Evolutionary conservation across 176 grass and related monocot genomes (phyloP).

Genomic region (Tillandsia fasciculata): DNA sequence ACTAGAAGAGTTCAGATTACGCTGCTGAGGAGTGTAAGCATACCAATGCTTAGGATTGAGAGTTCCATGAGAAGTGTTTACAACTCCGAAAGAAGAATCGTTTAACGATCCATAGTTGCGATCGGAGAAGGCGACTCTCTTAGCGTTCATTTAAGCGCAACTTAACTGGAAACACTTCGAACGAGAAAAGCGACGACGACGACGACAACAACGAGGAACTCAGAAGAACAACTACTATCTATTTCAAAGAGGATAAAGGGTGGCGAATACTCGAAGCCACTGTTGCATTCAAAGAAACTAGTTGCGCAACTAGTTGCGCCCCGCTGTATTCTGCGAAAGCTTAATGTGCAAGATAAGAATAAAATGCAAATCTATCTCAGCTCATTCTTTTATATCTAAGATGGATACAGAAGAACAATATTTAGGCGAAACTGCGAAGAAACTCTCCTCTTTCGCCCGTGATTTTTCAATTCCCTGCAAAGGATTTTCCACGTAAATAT

Average conservation of each 20-base stretch:
- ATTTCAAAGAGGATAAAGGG: neutral
- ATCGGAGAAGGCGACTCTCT: slow-evolving; percentile 42
- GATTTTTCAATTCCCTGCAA: too few relatives aligned
- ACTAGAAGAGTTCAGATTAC: neutral
- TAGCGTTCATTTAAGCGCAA: slow-evolving; percentile 36
- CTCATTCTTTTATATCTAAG: slow-evolving; percentile 6
- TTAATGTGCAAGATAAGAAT: slow-evolving; percentile 20
- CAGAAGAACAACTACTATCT: neutral
- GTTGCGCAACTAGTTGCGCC: slow-evolving; percentile 5
- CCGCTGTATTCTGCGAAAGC: slow-evolving; percentile 9
- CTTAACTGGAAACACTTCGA: neutral
- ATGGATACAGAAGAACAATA: slow-evolving; percentile 6
- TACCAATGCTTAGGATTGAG: slow-evolving; percentile 15
- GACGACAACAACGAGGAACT: neutral
- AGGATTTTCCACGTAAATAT: too few relatives aligned
- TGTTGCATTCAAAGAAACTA: slow-evolving; percentile 2
- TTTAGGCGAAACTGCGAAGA: neutral
- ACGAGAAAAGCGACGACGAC: neutral
- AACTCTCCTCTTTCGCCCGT: too few relatives aligned
- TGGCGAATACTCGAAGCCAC: slow-evolving; percentile 5
- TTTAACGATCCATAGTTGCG: slow-evolving; percentile 28
- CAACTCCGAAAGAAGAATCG: slow-evolving; percentile 10
- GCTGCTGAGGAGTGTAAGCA: slow-evolving; percentile 4
- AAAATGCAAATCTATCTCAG: neutral
- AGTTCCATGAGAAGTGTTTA: slow-evolving; percentile 4